Evolutionary conservation across 164 flowering plant genomes (phyloP), one percentile per base, ranked within the genome.

Genomic region (Euptelea pleiosperma): DNA sequence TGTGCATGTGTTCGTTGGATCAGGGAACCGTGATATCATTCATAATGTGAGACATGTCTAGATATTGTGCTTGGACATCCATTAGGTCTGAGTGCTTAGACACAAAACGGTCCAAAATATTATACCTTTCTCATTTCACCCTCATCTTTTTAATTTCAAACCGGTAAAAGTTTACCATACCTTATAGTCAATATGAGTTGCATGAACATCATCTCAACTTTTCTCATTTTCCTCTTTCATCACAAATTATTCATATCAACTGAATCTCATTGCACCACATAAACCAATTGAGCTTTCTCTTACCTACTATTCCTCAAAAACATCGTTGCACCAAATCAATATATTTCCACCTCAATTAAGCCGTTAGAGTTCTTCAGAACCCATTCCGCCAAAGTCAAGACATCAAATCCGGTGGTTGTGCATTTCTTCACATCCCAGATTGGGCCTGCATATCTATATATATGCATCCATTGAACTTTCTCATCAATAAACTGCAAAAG

Each of bases 361-460:
- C 75, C n/a, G n/a, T n/a, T n/a, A 18, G 96, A 84, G 75, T 89
- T 85, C 56, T 73, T 83, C 70, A 80, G 24, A 47, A 92, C 96
- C 98, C 96, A 89, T 60, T 92, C 96, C 41, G 89, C 98, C 46
- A 92, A 64, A 8, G 98, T 92, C 4, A 89, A 65, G 12, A 89
- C 70, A 43, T 88, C 98, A 65, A 89, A 92, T 49, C 98, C 96
- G 3, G 96, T 92, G 1, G 85, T 95, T 45, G 47, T 8, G 4
- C 72, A 72, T 67, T 86, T 86, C 87, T 92, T 89, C 12, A 89
- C 91, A 28, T 75, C 84, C 85, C 86, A 87, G 7, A 87, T 96
- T 19, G 96, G 95, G n/a, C 96, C 98, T 25, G 91, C 77, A 92
- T 69, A 85, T 92, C 98, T n/a, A n/a, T n/a, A n/a, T 12, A 89